Evolutionary conservation across 805 yeast species (phyloP).

Genomic region (Starmerella tilneyi): DNA sequence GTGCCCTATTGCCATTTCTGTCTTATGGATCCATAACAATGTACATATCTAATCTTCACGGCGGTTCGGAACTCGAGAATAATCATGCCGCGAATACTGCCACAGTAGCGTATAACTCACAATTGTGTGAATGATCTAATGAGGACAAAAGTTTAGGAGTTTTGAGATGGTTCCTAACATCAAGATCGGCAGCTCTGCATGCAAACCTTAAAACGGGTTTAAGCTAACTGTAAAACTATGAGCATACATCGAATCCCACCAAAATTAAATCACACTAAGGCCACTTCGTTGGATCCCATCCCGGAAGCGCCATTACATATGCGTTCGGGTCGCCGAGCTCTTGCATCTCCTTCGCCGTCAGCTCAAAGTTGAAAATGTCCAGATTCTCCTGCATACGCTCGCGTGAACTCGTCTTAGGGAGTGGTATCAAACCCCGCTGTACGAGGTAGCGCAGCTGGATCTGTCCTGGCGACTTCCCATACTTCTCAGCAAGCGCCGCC

Average conservation of each 20-base stretch:
- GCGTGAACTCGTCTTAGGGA: conserved; percentile 58
- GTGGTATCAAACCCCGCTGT: conserved; percentile 48
- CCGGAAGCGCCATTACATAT: conserved; percentile 28
- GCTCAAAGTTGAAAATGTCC: conserved; percentile 42
- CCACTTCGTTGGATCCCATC: conserved; percentile 34
- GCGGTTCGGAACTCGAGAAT: no score
- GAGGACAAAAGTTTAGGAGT: no score
- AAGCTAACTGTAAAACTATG: no score
- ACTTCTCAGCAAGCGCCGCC: conserved; percentile 33
- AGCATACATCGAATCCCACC: not conserved
- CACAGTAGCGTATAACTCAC: no score
- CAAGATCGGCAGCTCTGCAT: no score
- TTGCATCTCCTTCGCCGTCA: conserved; percentile 28
- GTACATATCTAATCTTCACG: not conserved
- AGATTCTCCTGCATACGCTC: conserved; percentile 49
- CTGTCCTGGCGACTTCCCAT: conserved; percentile 38
- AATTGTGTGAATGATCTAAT: no score
- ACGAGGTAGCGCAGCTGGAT: conserved; percentile 41
- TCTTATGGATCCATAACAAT: no score
- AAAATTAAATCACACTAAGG: not conserved
- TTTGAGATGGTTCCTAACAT: no score
- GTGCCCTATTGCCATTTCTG: not conserved
- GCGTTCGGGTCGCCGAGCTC: conserved; percentile 28
- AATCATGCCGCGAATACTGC: no score
- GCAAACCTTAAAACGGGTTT: no score